phyloP scores from a whole-genome alignment of 345 rosid genomes.

The Combretum micranthum region DNA sequence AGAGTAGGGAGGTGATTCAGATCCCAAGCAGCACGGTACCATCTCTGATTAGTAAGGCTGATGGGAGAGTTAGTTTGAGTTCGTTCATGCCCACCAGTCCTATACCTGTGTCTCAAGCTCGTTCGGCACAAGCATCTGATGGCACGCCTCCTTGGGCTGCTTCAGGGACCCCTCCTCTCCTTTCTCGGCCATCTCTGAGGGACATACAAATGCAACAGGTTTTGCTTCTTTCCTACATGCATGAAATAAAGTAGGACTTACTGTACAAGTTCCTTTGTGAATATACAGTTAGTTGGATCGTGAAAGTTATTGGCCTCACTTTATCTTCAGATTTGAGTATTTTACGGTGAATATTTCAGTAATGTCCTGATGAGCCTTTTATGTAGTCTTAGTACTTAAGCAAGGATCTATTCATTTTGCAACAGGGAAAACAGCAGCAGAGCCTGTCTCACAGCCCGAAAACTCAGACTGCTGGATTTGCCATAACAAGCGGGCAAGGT shows the following conservation, averaged over 20 bases:
- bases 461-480: conserved; percentile 64
- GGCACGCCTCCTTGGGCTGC: conserved; percentile 91
- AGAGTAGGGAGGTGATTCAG: conserved; percentile 28
- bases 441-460: conserved; percentile 65
- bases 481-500: conserved; percentile 52
- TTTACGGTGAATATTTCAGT: too few relatives aligned
- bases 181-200: conserved; percentile 75
- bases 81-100: conserved; percentile 74
- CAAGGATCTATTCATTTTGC: background rate
- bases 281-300: too few relatives aligned
- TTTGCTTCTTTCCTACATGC: background rate
- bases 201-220: conserved; percentile 97
- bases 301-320: too few relatives aligned
- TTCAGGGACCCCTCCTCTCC: conserved; percentile 66
- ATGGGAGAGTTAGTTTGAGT: conserved; percentile 60
- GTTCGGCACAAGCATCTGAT: conserved; percentile 39
- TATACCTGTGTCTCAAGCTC: conserved; percentile 47
- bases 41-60: conserved; percentile 19
- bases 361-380: too few relatives aligned
- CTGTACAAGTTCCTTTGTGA: too few relatives aligned
- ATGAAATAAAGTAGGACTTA: too few relatives aligned
- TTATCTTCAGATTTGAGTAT: background rate
- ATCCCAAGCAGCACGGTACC: conserved; percentile 34
- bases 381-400: too few relatives aligned
- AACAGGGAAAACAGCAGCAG: conserved; percentile 61